phyloP scores from a whole-genome alignment of 129 eudicot species.

The Daucus carota region DH1_v3.0 NC_030385.2:6109001-6109500 shows the following conservation, averaged over 20 bases:
- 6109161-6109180: conserved; percentile 36
- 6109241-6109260: background rate
- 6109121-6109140: no score
- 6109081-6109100: no score
- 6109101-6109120: no score
- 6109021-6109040: no score
- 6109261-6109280: background rate
- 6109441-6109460: background rate
- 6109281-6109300: background rate
- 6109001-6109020: no score
- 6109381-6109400: background rate
- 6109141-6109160: no score
- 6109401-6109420: background rate
- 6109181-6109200: conserved; percentile 35
- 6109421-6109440: background rate
- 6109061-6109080: no score
- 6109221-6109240: conserved; percentile 47
- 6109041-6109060: no score
- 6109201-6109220: conserved; percentile 29
- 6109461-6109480: background rate
- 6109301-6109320: background rate
- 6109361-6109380: background rate
- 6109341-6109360: background rate
- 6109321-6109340: background rate
- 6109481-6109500: no score